A percentile compares a stretch with the other conserved stretches of the same genome.
Evolutionary conservation across 768 basidiomycete genomes (phyloP).

Genomic region (Phaeotremella fagi): DNA sequence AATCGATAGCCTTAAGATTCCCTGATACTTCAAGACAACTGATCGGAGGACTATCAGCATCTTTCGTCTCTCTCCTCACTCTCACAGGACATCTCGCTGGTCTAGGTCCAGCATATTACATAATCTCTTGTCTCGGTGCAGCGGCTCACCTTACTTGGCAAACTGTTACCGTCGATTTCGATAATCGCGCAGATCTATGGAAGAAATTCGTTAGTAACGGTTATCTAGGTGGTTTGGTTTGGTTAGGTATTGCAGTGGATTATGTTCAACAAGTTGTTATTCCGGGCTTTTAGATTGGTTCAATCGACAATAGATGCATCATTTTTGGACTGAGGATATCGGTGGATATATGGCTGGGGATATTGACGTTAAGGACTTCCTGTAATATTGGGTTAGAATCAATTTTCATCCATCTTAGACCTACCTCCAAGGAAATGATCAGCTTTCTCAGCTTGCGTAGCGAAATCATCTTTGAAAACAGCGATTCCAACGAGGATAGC

Average conservation of each 20-base stretch:
- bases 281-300: constrained; percentile 3
- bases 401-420: too few species aligned
- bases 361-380: neutral
- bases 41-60: constrained; percentile 65
- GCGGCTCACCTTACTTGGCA: constrained; percentile 73
- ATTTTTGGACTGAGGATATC: too few species aligned
- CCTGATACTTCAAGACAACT: constrained; percentile 70
- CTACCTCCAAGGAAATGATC: constrained; percentile 44
- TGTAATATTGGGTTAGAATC: neutral
- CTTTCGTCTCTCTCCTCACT: constrained; percentile 68
- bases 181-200: constrained; percentile 77
- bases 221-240: constrained; percentile 80
- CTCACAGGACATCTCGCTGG: constrained; percentile 75
- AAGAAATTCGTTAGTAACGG: constrained; percentile 81
- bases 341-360: too few species aligned
- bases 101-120: constrained; percentile 71
- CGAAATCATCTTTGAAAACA: constrained; percentile 42
- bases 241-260: constrained; percentile 72
- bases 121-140: constrained; percentile 66
- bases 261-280: constrained; percentile 51
- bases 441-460: constrained; percentile 33
- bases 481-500: constrained; percentile 45
- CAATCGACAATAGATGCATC: constrained; percentile 3
- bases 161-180: constrained; percentile 68
- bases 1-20: constrained; percentile 90